Evolutionary conservation across 1,284 basidiomycete species (phyloP).

Genomic region (Ceratobasidium sp.): DNA sequence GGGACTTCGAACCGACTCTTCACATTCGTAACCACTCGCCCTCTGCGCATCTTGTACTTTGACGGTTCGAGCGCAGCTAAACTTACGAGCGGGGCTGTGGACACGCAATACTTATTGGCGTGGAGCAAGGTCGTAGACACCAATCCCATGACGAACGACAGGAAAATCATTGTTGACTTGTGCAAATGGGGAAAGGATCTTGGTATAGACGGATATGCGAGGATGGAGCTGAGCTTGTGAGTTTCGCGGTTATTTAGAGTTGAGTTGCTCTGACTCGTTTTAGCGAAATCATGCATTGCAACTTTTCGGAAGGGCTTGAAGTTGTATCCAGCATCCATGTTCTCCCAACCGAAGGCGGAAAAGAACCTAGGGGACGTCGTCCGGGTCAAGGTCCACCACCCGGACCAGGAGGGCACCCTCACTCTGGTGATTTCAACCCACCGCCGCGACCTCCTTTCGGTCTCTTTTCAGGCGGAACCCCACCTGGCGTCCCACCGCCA

Average conservation of each 20-base stretch:
- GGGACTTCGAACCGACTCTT: conserved; percentile 51
- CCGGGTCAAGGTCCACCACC: conserved; percentile 1
- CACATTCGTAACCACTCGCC: conserved; percentile 57
- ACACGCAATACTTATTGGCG: conserved; percentile 61
- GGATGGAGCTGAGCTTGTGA: conserved; percentile 67
- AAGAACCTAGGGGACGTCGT: neutral
- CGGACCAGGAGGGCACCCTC: neutral
- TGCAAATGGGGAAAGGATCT: conserved; percentile 58
- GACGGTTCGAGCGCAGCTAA: conserved; percentile 62
- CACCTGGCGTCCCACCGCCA: neutral
- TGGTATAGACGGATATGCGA: conserved; percentile 59
- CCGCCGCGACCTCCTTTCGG: neutral
- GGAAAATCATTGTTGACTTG: conserved; percentile 55
- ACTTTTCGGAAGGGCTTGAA: conserved; percentile 61
- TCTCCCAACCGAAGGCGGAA: conserved; percentile 33
- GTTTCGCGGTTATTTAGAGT: conserved; percentile 47
- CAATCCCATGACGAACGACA: conserved; percentile 52
- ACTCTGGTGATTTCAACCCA: neutral
- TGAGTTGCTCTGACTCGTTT: neutral
- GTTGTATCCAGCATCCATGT: conserved; percentile 56
- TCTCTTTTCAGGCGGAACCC: neutral
- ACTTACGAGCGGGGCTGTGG: conserved; percentile 58
- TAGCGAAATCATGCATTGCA: conserved; percentile 69
- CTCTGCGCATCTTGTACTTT: conserved; percentile 63
- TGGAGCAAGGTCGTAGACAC: conserved; percentile 55